Evolutionary conservation across 148 eudicot species (phyloP), one percentile per base, ranked within the genome.

Genomic region (Drosera capensis): DNA sequence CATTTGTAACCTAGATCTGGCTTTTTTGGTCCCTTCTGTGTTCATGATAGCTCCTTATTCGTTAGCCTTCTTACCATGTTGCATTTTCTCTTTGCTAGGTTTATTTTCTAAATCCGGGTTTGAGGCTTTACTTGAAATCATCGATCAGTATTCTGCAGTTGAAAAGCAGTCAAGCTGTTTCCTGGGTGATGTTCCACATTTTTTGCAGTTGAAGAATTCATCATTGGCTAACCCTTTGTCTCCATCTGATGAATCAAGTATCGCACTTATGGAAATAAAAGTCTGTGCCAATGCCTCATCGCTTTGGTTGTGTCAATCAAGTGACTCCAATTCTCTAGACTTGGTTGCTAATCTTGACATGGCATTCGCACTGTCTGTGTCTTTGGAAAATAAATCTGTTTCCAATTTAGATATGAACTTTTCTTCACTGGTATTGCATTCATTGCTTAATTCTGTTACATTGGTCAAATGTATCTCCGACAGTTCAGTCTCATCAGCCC

Each of bases 391-490:
- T 72, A 82, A 70, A 35, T 40, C 53, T 13, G 64, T 66, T 29
- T 49, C 41, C 35, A 51, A 14, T 47, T 54, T 78, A 29, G 53
- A 76, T 49, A 48, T 65, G 43, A 60, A 72, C 20, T 75, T 85
- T 57, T 62, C 59, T 44, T 63, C 72, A 17, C 57, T 81, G 29
- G n/a, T 55, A 49, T 67, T 90, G 37, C 54, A 56, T 44, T 79
- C 95, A 21, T 56, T 63, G 1, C 25, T 61, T 36, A 62, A 58
- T 37, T 62, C 74, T 23, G 71, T 65, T 48, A 29, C 51, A 35
- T 72, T 90, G 56, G 85, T 67, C 1, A 75, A 76, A 50, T 73
- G 66, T 68, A 43, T 43, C 34, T 53, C 73, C 37, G 62, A 68
- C 23, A 40, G 47, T 40, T 66, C 72, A 48, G 55, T 40, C 44